These are phyloP conservation scores for Blastocystis sp. DNA, from an alignment of 352 stramenopile species.

Conservation along the genomic window DNA sequence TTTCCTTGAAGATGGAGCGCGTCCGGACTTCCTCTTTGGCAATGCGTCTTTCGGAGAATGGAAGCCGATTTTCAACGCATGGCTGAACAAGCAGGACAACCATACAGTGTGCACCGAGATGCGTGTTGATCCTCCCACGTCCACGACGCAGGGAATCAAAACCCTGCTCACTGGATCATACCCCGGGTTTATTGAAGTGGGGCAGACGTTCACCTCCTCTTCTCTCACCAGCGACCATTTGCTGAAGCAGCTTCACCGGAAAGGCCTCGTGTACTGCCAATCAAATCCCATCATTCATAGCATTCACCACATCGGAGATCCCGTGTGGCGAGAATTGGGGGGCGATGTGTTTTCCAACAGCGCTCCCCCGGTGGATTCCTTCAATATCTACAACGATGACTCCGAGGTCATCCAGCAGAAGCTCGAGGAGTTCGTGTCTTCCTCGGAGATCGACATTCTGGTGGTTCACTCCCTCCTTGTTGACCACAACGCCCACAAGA, in stretches of 20 bases:
- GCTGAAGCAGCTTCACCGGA: slow-evolving; percentile 6
- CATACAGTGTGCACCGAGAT: slow-evolving; percentile 64
- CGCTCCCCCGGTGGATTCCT: not conserved
- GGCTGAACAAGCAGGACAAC: not conserved
- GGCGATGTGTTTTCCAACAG: slow-evolving; percentile 45
- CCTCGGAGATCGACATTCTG: not conserved
- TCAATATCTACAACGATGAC: slow-evolving; percentile 59
- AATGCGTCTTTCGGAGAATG: slow-evolving; percentile 13
- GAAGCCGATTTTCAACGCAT: slow-evolving; percentile 28
- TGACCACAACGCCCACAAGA: slow-evolving; percentile 62
- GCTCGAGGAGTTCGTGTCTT: slow-evolving; percentile 1
- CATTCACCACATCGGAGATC: slow-evolving; percentile 50
- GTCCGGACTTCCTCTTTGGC: slow-evolving; percentile 54
- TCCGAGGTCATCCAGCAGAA: slow-evolving; percentile 28
- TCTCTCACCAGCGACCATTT: slow-evolving; percentile 22
- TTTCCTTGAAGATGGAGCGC: slow-evolving; percentile 58
- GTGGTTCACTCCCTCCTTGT: slow-evolving; percentile 60
- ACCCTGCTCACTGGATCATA: slow-evolving; percentile 44
- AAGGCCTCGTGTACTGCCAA: not conserved
- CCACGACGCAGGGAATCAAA: slow-evolving; percentile 65
- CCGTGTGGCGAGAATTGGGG: slow-evolving; percentile 53
- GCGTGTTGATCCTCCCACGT: slow-evolving; percentile 50
- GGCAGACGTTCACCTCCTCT: slow-evolving; percentile 51
- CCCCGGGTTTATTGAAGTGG: slow-evolving; percentile 47
- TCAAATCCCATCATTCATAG: not conserved